A percentile compares a stretch with the other conserved stretches of the same genome.
Conservation (phyloP, 441 rosid species). For the Geranium incanum region DNA sequence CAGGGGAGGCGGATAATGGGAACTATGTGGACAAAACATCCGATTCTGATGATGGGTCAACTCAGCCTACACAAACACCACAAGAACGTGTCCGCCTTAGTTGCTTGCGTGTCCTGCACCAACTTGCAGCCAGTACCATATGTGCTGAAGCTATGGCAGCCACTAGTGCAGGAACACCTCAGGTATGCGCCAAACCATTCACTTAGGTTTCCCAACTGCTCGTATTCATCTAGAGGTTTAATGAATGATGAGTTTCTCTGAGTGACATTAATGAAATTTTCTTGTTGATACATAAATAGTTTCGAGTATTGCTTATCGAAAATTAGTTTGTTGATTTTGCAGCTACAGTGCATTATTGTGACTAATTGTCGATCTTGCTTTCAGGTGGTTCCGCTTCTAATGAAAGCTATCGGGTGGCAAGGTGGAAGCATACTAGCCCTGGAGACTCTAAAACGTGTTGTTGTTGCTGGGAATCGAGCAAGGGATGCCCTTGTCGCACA, state of each 20-base stretch:
- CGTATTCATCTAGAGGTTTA: background rate
- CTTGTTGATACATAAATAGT: no score
- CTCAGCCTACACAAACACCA: constrained; percentile 68
- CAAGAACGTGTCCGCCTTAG: constrained; percentile 98
- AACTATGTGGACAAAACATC: constrained; percentile 32
- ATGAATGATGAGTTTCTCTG: background rate
- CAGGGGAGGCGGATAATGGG: constrained; percentile 52
- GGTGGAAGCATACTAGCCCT: constrained; percentile 99
- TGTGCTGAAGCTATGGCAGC: constrained; percentile 99
- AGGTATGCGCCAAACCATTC: constrained; percentile 38
- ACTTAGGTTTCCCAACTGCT: no score
- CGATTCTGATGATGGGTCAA: constrained; percentile 55
- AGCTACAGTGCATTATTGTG: background rate
- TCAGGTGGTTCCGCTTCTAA: constrained; percentile 98
- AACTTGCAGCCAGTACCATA: constrained; percentile 92
- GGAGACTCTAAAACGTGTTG: constrained; percentile 94
- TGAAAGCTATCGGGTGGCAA: constrained; percentile 99
- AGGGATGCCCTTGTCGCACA: constrained; percentile 98
- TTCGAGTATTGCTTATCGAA: background rate
- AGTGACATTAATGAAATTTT: background rate
- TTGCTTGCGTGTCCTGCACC: constrained; percentile 96
- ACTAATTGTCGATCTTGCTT: constrained; percentile 10
- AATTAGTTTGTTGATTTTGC: background rate
- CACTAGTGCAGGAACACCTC: constrained; percentile 89
- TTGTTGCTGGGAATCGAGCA: constrained; percentile 98